Evolutionary conservation across 331 rosid species (phyloP).

Genomic region (Pyrus hybrid): DNA sequence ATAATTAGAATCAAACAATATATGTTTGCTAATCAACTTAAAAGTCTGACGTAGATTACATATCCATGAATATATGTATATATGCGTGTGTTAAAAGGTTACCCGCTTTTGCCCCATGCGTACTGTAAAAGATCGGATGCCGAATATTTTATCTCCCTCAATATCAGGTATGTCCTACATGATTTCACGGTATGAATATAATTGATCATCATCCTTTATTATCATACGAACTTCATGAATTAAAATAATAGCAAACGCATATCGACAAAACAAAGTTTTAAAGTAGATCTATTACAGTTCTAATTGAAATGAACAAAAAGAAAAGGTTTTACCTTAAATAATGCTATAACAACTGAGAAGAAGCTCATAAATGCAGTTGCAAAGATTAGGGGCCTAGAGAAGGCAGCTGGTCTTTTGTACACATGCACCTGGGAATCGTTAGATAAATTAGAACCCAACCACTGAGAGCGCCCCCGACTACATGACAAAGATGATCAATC

Average conservation of each 20-base stretch:
- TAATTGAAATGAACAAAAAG: neutral
- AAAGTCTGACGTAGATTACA: neutral
- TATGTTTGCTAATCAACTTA: neutral
- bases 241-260: conserved; percentile 3
- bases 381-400: conserved; percentile 73
- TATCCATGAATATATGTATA: neutral
- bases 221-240: neutral
- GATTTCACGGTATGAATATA: conserved; percentile 11
- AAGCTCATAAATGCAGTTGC: conserved; percentile 98
- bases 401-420: conserved; percentile 66
- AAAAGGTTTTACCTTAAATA: conserved; percentile 68
- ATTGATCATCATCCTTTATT: neutral
- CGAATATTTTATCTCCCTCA: conserved; percentile 84
- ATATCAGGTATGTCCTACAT: conserved; percentile 91
- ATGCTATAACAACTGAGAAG: conserved; percentile 94
- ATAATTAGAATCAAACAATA: conserved; percentile 11
- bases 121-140: conserved; percentile 83
- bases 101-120: conserved; percentile 87
- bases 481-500: neutral
- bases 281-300: neutral
- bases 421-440: conserved; percentile 57
- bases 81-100: neutral
- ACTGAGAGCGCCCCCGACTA: conserved; percentile 14
- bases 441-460: conserved; percentile 19
- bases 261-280: too few species aligned